Percentiles rank a stretch among this genome's conserved stretches.
Conservation (phyloP, 164 flowering plant species). For the Aristolochia californica region DNA sequence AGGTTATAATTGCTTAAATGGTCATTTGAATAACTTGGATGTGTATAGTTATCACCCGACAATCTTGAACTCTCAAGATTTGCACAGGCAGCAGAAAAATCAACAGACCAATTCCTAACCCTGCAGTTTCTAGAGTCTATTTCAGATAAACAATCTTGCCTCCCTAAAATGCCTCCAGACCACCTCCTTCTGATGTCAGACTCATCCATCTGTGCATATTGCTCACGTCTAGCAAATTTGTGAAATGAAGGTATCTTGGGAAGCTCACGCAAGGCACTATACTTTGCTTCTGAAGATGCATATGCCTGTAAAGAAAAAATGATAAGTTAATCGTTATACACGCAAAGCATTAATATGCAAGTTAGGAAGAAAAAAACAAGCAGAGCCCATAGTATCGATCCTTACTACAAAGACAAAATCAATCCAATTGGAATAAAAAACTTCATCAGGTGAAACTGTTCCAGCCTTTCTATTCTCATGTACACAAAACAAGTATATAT, state of each 20-base stretch:
- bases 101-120: constrained; percentile 95
- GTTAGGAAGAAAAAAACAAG: too few species aligned
- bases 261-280: constrained; percentile 44
- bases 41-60: constrained; percentile 64
- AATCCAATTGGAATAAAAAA: too few species aligned
- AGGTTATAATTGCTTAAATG: constrained; percentile 40
- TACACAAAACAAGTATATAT: too few species aligned
- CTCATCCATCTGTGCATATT: constrained; percentile 77
- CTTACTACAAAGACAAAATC: too few species aligned
- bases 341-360: too few species aligned
- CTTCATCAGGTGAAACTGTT: too few species aligned
- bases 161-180: constrained; percentile 63
- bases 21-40: constrained; percentile 69
- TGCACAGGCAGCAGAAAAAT: constrained; percentile 78
- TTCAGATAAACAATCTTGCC: constrained; percentile 83
- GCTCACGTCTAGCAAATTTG: constrained; percentile 92
- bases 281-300: constrained; percentile 63
- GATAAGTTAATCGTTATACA: too few species aligned
- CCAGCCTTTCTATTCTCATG: too few species aligned
- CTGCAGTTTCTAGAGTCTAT: constrained; percentile 95
- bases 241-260: constrained; percentile 98
- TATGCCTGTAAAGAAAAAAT: constrained; percentile 47
- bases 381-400: too few species aligned
- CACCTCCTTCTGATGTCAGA: constrained; percentile 48
- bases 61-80: constrained; percentile 58